Base-by-base conservation (phyloP, 2,329 filamentous ascomycete genomes). In the Ceratocystis colombiana region DNA sequence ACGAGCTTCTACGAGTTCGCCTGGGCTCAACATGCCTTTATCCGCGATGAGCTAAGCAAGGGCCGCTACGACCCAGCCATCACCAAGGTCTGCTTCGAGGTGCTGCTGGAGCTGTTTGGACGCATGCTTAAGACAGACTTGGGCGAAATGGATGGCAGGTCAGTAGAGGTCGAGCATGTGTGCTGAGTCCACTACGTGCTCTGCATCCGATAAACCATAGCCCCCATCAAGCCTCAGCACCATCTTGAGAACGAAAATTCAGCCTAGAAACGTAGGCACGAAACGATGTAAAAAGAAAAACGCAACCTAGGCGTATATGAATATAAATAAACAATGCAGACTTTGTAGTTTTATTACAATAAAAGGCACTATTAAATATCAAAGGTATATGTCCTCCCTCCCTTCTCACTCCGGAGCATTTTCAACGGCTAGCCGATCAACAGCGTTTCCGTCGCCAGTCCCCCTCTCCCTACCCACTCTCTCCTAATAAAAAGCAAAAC, bases 21-120 rank as follows among this genome's bases (percentile, higher is more conserved):
- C n/a, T 93, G 90, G 85, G 91, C 92, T 2, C 92, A 96, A 76
- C 92, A 96, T 78, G 92, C 92, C 4, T 96, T 96, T 73, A 95
- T 96, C 74, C 82, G 92, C 20, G 92, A 96, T 72, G 92, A 96
- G 78, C 79, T 94, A 68, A 91, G 88, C 75, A 96, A 96, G 77
- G 92, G 91, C n/a, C 82, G 92, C 30, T 96, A 96, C 73, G 92
- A 96, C 74, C 89, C 92, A 0, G 90, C 89, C 22, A 81, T 96
- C 67, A 85, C 86, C 3, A 93, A 91, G 73, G 83, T 93, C 45
- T 96, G 92, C 77, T 96, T 96, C 73, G 89, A 96, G 79, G 88
- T 96, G 75, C 76, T 96, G 71, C 79, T 94, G 17, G 92, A 96
- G 78, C 73, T 96, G 68, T 96, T 96, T 76, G 86, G 84, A 0